Base-by-base conservation (phyloP, 2,329 filamentous ascomycete genomes). In the Aspergillus sp. region DNA sequence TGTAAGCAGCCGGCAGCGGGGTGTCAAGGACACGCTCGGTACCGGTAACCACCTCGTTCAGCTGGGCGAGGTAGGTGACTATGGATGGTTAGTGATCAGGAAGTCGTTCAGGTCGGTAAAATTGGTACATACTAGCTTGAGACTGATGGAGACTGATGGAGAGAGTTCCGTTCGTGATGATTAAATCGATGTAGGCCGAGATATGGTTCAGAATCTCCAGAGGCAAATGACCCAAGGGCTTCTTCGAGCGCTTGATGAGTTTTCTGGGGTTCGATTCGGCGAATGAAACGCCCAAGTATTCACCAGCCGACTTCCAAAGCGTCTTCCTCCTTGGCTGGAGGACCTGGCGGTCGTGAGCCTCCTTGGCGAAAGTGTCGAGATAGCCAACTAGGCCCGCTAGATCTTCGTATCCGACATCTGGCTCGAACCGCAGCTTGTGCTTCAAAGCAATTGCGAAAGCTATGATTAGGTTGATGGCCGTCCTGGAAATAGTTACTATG, bases 391-490 rank as follows among this genome's bases (percentile, higher is more conserved):
- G 80, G 18, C 87, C 83, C 38, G 83, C 77, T 5, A 96, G 79
- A 67, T 95, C 91, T 1, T 87, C 83, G 71, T 95, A 93, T 53
- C 88, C 83, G 34, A 87, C 85, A 66, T 89, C 90, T 1, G 91
- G 90, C 71, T 96, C 90, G 71, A 93, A 93, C 32, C 91, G 89
- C 32, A 96, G 83, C 66, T 86, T 88, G 75, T 95, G 91, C 77
- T 93, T 93, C 58, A 96, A 80, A 2, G 91, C 77, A 17, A 90
- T 80, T n/a, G 89, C 83, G 66, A 90, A 95, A 2, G 90, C 89
- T 26, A 91, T 83, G 61, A 95, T 81, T 6, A 95, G 80, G 70
- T 95, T 93, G 73, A 95, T 84, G 6, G 86, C 86, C 15, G 86
- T 86, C 41, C 67, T 71, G 38, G 17, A 11, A 12, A 3, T 5